A percentile compares a stretch with the other conserved stretches of the same genome.
Evolutionary conservation across 2,329 filamentous ascomycete genomes (phyloP).

Genomic region (Penicillium sp.): DNA sequence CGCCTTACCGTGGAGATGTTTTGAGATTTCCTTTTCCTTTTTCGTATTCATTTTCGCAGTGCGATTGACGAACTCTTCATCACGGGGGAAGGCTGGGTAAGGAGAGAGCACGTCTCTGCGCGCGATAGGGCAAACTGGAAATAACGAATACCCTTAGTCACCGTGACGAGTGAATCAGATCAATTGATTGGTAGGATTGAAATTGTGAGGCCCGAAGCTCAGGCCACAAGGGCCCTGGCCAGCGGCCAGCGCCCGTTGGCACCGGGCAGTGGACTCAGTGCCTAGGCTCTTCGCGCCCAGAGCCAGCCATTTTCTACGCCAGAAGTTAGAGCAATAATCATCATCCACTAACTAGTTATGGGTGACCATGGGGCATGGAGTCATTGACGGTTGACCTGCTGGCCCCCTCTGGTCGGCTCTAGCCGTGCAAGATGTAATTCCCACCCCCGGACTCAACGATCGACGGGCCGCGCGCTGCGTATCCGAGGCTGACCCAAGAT

Average conservation of each 20-base stretch:
- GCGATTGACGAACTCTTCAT: too few relatives aligned
- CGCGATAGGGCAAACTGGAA: background rate
- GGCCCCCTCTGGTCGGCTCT: background rate
- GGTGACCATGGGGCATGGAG: too few relatives aligned
- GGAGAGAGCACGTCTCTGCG: too few relatives aligned
- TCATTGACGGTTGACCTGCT: too few relatives aligned
- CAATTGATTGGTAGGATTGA: background rate
- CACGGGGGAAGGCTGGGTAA: too few relatives aligned
- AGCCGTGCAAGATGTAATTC: conserved; percentile 3
- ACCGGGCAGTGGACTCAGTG: background rate
- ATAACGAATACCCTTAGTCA: background rate
- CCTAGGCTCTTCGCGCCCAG: background rate
- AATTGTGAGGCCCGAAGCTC: background rate
- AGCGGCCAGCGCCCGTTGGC: background rate
- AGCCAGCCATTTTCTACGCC: background rate
- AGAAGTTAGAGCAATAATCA: background rate
- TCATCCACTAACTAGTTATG: background rate
- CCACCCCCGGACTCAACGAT: conserved; percentile 3
- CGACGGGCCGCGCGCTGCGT: conserved; percentile 9
- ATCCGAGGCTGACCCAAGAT: conserved; percentile 7
- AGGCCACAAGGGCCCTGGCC: background rate
- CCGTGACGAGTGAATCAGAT: background rate
- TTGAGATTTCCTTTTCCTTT: background rate
- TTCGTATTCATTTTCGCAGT: background rate
- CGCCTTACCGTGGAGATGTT: conserved; percentile 2